A percentile compares a stretch with the other conserved stretches of the same genome.
Evolutionary conservation across 768 basidiomycete genomes (phyloP).

Genomic region (Neoboletus brunneissimus): DNA sequence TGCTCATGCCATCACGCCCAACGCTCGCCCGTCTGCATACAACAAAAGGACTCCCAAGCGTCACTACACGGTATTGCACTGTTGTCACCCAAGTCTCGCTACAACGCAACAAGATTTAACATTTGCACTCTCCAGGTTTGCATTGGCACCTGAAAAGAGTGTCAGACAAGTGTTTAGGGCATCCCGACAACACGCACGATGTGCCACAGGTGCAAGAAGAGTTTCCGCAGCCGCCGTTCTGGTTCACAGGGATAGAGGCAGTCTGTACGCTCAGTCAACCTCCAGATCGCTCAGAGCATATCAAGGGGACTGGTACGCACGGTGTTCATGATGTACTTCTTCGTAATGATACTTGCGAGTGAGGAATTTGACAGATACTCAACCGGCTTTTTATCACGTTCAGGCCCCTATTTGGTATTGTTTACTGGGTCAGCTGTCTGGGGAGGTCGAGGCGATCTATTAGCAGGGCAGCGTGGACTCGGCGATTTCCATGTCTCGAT

Average conservation of each 20-base stretch:
- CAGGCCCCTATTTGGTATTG: neutral
- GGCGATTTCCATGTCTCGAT: no score
- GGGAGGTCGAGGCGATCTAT: no score
- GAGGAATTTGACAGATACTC: neutral
- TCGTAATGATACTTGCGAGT: neutral
- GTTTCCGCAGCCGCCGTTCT: conserved; percentile 4
- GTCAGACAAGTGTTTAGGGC: neutral
- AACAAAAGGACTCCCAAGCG: neutral
- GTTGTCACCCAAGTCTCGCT: no score
- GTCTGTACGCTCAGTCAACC: neutral
- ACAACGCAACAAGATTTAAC: neutral
- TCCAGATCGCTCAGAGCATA: neutral
- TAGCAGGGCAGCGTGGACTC: no score
- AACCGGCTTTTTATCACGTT: neutral
- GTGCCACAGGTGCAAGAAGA: neutral
- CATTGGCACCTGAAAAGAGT: neutral
- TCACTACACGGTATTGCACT: no score
- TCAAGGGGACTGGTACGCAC: neutral
- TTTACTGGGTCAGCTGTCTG: neutral
- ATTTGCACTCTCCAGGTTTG: neutral
- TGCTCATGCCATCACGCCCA: neutral
- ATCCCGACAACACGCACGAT: neutral
- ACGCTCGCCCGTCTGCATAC: neutral
- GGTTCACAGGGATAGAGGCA: conserved; percentile 6
- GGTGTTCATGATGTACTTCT: conserved; percentile 6